Percentiles rank a stretch among this genome's conserved stretches.
Conservation (phyloP, 1,284 basidiomycete species). For the Pholiota adiposa region DNA sequence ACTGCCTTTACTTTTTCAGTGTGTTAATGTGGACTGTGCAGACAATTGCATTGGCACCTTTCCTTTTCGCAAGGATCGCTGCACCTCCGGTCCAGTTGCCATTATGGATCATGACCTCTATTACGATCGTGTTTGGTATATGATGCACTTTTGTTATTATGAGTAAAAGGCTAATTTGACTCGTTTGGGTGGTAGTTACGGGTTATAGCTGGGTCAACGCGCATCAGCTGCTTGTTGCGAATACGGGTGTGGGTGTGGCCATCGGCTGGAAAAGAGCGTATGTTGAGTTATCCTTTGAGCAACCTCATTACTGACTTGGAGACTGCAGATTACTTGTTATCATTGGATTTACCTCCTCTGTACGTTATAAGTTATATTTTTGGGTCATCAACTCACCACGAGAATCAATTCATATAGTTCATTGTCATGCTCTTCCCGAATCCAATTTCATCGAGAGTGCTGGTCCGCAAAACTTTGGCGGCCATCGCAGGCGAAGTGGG, state of each 20-base stretch:
- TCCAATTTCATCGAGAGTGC: constrained; percentile 41
- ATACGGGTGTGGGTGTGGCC: constrained; percentile 38
- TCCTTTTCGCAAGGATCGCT: constrained; percentile 35
- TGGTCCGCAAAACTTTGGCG: constrained; percentile 43
- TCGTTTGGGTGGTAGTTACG: constrained; percentile 28
- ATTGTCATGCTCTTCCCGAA: constrained; percentile 48
- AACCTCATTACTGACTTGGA: not conserved
- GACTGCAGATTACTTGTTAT: constrained; percentile 41
- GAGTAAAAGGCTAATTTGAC: not conserved
- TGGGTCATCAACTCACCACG: not conserved
- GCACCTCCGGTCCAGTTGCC: constrained; percentile 35
- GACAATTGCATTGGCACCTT: constrained; percentile 39
- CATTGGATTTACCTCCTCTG: constrained; percentile 46
- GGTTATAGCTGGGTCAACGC: constrained; percentile 46
- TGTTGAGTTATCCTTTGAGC: constrained; percentile 17
- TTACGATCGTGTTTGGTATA: constrained; percentile 43
- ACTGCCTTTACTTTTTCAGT: not conserved
- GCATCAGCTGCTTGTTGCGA: constrained; percentile 31
- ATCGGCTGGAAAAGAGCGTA: constrained; percentile 47
- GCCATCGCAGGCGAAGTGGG: constrained; percentile 38
- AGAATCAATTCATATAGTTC: constrained; percentile 35
- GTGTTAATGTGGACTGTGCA: constrained; percentile 13
- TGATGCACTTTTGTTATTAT: not conserved
- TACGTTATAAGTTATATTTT: constrained; percentile 22
- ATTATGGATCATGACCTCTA: constrained; percentile 38